Evolutionary conservation across 768 basidiomycete genomes (phyloP).

Genomic region (Mrakia frigida): DNA sequence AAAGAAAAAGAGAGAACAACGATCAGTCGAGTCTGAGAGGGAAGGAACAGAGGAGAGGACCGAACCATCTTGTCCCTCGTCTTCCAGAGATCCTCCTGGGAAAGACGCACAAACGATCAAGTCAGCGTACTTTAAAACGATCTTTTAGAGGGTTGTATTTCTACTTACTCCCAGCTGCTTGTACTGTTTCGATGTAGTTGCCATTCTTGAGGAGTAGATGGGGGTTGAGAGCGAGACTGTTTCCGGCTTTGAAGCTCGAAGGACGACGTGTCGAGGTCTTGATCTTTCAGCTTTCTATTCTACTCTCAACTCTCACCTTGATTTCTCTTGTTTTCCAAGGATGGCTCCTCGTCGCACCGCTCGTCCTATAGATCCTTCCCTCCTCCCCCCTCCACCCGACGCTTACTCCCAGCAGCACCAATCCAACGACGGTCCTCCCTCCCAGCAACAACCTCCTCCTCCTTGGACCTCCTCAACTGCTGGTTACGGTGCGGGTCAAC

Average conservation of each 20-base stretch:
- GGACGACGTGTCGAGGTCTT: slow-evolving; percentile 13
- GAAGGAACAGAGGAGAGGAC: neutral
- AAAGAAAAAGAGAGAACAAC: neutral
- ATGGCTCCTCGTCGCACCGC: slow-evolving; percentile 29
- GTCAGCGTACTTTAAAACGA: too few species aligned
- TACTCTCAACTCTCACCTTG: neutral
- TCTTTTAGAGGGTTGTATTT: too few species aligned
- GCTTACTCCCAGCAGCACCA: slow-evolving; percentile 12
- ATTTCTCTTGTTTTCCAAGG: neutral
- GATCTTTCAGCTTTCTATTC: too few species aligned
- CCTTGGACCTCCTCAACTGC: neutral
- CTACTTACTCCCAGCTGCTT: slow-evolving; percentile 44
- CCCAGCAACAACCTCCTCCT: too few species aligned
- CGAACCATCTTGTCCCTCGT: slow-evolving; percentile 89
- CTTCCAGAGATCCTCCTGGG: slow-evolving; percentile 87
- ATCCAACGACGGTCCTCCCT: too few species aligned
- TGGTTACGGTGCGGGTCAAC: too few species aligned
- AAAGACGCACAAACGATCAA: neutral
- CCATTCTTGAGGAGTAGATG: neutral
- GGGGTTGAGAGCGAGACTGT: neutral
- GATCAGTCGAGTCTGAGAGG: neutral
- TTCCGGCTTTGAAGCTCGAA: neutral
- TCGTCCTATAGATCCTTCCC: slow-evolving; percentile 27
- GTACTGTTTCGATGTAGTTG: slow-evolving; percentile 41
- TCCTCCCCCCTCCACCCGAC: neutral